These are phyloP conservation scores for Ananas comosus DNA, from an alignment of 176 grass and related monocot genomes.

Conservation along the genomic window DNA sequence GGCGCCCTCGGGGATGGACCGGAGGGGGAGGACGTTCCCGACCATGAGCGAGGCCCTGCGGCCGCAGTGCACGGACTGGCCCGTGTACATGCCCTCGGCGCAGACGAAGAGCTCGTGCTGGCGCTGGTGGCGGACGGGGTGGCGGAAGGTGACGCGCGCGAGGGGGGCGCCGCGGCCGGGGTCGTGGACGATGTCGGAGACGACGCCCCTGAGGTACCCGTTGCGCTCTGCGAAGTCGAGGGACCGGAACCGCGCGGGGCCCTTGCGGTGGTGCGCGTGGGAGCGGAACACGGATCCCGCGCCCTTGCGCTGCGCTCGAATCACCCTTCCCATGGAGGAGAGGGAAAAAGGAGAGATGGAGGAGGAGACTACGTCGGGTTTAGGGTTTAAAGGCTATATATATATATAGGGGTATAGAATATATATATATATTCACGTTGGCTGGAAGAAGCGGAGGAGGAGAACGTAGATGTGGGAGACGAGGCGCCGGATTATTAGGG, in stretches of 20 bases:
- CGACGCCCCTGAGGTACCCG: constrained; percentile 78
- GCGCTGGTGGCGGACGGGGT: constrained; percentile 83
- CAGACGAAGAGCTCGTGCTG: constrained; percentile 94
- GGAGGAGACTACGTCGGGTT: neutral
- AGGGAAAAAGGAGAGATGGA: neutral
- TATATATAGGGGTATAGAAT: no score
- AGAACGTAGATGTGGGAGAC: no score
- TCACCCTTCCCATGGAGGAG: constrained; percentile 69
- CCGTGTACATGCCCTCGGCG: constrained; percentile 93
- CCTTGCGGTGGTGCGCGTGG: constrained; percentile 98
- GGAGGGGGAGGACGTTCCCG: constrained; percentile 73
- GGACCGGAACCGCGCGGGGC: constrained; percentile 65
- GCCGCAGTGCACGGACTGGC: constrained; percentile 87
- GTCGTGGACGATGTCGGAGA: constrained; percentile 88
- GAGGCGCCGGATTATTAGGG: no score
- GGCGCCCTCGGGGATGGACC: constrained; percentile 69
- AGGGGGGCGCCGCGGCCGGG: constrained; percentile 82
- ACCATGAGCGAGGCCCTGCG: constrained; percentile 72
- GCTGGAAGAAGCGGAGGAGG: no score
- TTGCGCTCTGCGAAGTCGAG: constrained; percentile 97
- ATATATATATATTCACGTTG: no score
- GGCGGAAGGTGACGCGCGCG: constrained; percentile 81
- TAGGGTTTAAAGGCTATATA: neutral
- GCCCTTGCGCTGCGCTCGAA: constrained; percentile 90
- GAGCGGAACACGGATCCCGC: constrained; percentile 86